Evolutionary conservation across 148 eudicot species (phyloP), one percentile per base, ranked within the genome.

Genomic region (Dysphania ambrosioides): DNA sequence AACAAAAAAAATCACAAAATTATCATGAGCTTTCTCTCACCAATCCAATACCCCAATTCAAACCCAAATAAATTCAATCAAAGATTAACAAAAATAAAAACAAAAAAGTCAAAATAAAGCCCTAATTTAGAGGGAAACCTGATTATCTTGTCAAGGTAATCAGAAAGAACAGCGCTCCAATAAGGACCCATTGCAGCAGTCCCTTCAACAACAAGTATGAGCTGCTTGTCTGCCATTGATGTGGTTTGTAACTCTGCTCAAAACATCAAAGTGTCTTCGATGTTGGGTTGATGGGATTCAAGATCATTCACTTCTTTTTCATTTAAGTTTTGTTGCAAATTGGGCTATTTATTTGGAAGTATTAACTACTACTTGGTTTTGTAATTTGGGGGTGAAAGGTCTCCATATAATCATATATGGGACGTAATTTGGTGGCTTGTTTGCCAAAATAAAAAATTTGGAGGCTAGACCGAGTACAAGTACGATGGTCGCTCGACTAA

Each of bases 151-250:
- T 72, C 80, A 3, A 80, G 77, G 68, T 80, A 80, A 72, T 76
- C 77, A 15, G 83, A 72, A 66, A 80, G 49, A 80, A 80, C 60
- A 64, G 79, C 11, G 32, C 47, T 76, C 83, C 83, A 80, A 47
- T 57, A 59, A 23, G 83, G 83, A 59, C 80, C 83, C 77, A 80
- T 66, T 4, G 80, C 79, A 15, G 77, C 73, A n/a, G 83, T 80
- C 56, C 83, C 83, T 73, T 80, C 83, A 9, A 80, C 80, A 18
- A 72, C 83, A 32, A 80, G 51, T 59, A 80, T 72, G 18, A 80
- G 36, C 55, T 80, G 83, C 53, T 80, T 80, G 2, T 80, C 83
- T 70, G 77, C 83, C 83, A 80, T 80, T 30, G n/a, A 36, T 66
- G n/a, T 1, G 3, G 19, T n/a, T 65, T 51, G 7, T 41, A 75